These are phyloP conservation scores for Claviceps africana DNA, from an alignment of 2,329 filamentous ascomycete species.

Conservation along the genomic window DNA sequence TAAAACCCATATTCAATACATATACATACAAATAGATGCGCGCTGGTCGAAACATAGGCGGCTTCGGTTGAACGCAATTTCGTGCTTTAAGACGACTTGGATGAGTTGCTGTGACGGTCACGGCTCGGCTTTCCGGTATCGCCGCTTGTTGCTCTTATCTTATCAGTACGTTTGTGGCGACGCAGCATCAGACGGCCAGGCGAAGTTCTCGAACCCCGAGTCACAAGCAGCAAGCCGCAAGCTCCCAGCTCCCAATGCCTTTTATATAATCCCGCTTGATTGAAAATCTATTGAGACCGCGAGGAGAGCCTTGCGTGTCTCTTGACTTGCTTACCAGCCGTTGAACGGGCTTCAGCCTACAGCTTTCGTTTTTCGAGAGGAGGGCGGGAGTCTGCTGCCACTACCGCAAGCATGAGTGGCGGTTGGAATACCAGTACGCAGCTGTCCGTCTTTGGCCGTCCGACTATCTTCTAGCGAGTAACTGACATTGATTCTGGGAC, in stretches of 20 bases:
- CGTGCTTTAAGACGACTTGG: neutral
- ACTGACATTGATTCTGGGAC: conserved; percentile 1
- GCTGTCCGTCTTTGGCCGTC: neutral
- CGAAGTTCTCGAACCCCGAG: neutral
- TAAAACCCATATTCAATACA: neutral
- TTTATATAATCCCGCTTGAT: neutral
- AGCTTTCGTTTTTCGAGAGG: no score
- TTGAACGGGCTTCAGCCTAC: neutral
- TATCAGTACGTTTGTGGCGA: neutral
- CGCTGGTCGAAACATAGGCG: neutral
- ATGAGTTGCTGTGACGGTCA: neutral
- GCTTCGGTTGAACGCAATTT: neutral
- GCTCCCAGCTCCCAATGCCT: neutral
- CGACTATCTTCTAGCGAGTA: neutral
- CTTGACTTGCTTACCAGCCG: neutral
- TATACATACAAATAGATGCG: neutral
- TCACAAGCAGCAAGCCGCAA: neutral
- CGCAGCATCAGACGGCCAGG: neutral
- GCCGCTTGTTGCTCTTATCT: conserved; percentile 1
- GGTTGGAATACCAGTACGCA: conserved; percentile 83
- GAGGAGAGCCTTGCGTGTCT: neutral
- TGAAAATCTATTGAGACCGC: neutral
- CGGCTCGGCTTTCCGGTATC: neutral
- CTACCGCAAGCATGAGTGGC: conserved; percentile 44
- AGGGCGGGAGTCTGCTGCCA: neutral